Evolutionary conservation across 768 basidiomycete genomes (phyloP), one percentile per base, ranked within the genome.

Genomic region (Lentinula raphanica): DNA sequence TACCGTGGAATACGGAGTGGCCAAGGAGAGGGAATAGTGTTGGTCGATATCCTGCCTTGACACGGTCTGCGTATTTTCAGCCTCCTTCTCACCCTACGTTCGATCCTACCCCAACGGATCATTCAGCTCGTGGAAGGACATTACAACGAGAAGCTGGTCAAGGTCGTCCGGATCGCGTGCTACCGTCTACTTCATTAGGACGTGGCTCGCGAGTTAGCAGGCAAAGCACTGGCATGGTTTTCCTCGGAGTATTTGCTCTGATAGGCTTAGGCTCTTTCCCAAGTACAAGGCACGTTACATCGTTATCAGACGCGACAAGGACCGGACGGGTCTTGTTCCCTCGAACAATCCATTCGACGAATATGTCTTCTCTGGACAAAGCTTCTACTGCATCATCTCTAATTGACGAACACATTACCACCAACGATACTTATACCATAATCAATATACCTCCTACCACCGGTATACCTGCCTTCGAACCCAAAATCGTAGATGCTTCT

Each of bases 211-310:
- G 85, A 60, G 83, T 85, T 7, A 87, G 84, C 64, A 80, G 84
- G 60, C 80, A 84, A 60, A 82, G 87, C 29, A 87, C 88, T 5
- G 85, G 84, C 2, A 86, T 96, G 76, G 83, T 95, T 19, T 91
- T 97, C 63, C 76, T 97, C 61, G 82, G 90, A 36, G 76, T 83
- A 11, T 92, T 90, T 75, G 77, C 85, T 11, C 72, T 97, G 59
- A 87, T 92, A 63, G 79, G 90, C 0, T 65, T 91, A 12, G 85
- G 87, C 2, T 74, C 79, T 29, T 68, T 86, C 49, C 68, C 74
- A 3, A 69, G 71, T 8, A 69, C 64, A 31, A 62, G 66, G 44
- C 65, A 66, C 23, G 66, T 69, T 11, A 11, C 17, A 40, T 45
- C 44, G 13, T 25, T 25, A 9, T 27, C 9, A 2, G 23, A 28